These are phyloP conservation scores for Scutellaria galericulata DNA, from an alignment of 257 asterid genomes.

Conservation along the genomic window DNA sequence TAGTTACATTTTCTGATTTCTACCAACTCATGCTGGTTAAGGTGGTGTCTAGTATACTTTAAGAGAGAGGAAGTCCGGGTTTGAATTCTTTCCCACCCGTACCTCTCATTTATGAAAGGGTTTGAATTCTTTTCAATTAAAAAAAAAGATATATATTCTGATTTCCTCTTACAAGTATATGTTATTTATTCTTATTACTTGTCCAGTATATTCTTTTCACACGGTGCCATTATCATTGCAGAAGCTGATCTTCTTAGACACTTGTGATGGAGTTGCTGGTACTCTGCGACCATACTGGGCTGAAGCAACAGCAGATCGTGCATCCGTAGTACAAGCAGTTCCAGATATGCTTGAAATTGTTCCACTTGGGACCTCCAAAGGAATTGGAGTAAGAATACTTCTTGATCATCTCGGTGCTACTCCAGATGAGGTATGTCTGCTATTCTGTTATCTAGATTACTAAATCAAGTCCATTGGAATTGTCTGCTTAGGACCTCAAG, in stretches of 20 bases:
- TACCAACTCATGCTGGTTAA: background rate
- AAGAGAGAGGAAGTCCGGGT: background rate
- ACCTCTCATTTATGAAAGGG: background rate
- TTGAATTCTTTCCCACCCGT: background rate
- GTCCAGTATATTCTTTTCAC: background rate
- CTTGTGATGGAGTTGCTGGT: slow-evolving; percentile 72
- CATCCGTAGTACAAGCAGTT: slow-evolving; percentile 93
- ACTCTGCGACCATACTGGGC: slow-evolving; percentile 90
- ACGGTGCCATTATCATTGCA: slow-evolving; percentile 41
- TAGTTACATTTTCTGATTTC: background rate
- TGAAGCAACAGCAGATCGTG: slow-evolving; percentile 72
- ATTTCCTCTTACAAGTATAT: slow-evolving; percentile 1
- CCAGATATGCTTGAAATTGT: slow-evolving; percentile 96
- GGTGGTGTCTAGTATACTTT: background rate
- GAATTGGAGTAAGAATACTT: slow-evolving; percentile 81
- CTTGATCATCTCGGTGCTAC: slow-evolving; percentile 88
- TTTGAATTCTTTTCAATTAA: background rate
- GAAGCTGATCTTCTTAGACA: slow-evolving; percentile 92
- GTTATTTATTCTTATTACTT: background rate
- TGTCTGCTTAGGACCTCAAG: background rate
- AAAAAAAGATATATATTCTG: background rate
- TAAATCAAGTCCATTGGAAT: background rate
- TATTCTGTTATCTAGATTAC: slow-evolving; percentile 11
- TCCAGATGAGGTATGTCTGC: slow-evolving; percentile 74
- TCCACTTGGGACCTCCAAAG: slow-evolving; percentile 91